Percentiles rank a stretch among this genome's conserved stretches.
Evolutionary conservation across 192 early-diverging fungal species (phyloP).

Genomic region (Martensiomyces pterosporus): DNA sequence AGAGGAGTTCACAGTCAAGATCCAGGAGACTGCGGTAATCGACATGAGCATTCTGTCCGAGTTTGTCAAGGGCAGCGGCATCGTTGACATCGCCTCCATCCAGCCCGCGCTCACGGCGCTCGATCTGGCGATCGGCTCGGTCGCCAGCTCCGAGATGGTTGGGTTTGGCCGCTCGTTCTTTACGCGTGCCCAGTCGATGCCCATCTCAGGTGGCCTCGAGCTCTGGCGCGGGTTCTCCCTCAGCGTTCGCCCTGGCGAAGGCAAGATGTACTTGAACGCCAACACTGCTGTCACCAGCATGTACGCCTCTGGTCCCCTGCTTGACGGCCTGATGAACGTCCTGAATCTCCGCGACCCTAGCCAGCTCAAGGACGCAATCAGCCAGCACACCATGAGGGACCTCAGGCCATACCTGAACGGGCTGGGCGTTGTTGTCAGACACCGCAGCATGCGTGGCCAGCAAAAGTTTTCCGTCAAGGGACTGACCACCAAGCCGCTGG

Average conservation of each 20-base stretch:
- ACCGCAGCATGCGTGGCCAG: conserved; percentile 55
- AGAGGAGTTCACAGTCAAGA: conserved; percentile 53
- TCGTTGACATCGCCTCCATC: conserved; percentile 16
- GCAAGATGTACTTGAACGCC: conserved; percentile 69
- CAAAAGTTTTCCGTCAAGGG: conserved; percentile 71
- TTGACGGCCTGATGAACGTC: conserved; percentile 67
- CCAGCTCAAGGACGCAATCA: conserved; percentile 32
- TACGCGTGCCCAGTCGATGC: conserved; percentile 58
- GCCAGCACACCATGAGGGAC: conserved; percentile 6
- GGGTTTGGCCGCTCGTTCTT: conserved; percentile 89
- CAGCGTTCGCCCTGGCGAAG: conserved; percentile 72
- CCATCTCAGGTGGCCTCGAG: conserved; percentile 70
- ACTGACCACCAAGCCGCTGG: conserved; percentile 63
- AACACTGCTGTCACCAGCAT: conserved; percentile 70
- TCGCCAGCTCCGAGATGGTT: conserved; percentile 71
- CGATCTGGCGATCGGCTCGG: conserved; percentile 80
- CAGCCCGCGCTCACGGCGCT: conserved; percentile 59
- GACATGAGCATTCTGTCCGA: conserved; percentile 45
- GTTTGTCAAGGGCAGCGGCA: conserved; percentile 18
- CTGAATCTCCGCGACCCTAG: conserved; percentile 51
- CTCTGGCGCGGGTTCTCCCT: conserved; percentile 94
- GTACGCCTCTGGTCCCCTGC: conserved; percentile 61
- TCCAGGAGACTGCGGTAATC: conserved; percentile 57
- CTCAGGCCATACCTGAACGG: conserved; percentile 47
- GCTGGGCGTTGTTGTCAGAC: conserved; percentile 53